Conservation (phyloP, 108 stramenopile genomes). For the Aurantiochytrium sp. region DNA sequence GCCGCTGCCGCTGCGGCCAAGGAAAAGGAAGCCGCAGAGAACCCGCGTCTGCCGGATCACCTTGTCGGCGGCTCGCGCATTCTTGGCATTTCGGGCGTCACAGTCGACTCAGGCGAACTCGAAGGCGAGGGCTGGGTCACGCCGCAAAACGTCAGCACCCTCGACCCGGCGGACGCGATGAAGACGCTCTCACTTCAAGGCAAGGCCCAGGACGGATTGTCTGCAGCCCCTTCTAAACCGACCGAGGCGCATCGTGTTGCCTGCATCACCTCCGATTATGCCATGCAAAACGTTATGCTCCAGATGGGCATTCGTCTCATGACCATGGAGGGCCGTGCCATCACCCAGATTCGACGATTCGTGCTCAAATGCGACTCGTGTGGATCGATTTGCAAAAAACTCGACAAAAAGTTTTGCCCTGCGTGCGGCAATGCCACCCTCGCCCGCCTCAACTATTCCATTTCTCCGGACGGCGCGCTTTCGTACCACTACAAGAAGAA, state of each 20-base stretch:
- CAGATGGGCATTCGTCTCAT: slow-evolving; percentile 87
- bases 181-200: not conserved
- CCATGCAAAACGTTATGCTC: slow-evolving; percentile 96
- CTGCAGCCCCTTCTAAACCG: not conserved
- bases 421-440: slow-evolving; percentile 78
- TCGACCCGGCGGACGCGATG: not conserved
- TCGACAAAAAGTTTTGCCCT: slow-evolving; percentile 73
- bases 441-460: slow-evolving; percentile 33
- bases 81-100: not conserved
- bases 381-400: slow-evolving; percentile 42
- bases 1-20: not conserved
- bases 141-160: slow-evolving; percentile 21
- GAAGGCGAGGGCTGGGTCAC: slow-evolving; percentile 37
- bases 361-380: slow-evolving; percentile 90
- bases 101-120: not conserved
- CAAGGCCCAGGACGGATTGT: not conserved
- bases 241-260: slow-evolving; percentile 30
- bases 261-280: slow-evolving; percentile 95
- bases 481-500: slow-evolving; percentile 76
- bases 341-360: slow-evolving; percentile 76
- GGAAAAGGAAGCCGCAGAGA: not conserved
- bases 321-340: slow-evolving; percentile 72
- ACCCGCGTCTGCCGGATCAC: not conserved
- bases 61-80: not conserved
- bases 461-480: slow-evolving; percentile 26